Conservation (phyloP, 257 asterid species). For the Ehretia macrophylla region DNA sequence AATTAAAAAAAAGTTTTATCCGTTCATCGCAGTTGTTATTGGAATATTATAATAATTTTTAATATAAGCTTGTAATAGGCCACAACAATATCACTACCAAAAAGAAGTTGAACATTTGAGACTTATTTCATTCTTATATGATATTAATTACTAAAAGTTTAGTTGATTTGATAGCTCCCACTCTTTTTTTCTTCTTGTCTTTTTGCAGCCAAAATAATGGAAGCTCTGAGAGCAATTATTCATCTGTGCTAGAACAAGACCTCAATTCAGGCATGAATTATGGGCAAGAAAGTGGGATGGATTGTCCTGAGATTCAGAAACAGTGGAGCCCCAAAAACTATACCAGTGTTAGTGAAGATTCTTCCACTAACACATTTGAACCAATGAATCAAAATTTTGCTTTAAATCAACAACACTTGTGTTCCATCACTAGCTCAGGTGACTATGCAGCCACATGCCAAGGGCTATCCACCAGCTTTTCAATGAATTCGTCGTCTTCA, state of each 20-base stretch:
- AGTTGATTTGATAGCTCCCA: constrained; percentile 1
- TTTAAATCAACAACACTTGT: constrained; percentile 16
- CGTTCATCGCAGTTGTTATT: too few relatives aligned
- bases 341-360: constrained; percentile 15
- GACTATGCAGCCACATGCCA: constrained; percentile 12
- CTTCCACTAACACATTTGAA: constrained; percentile 16
- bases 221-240: constrained; percentile 36
- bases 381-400: constrained; percentile 17
- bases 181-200: constrained; percentile 38
- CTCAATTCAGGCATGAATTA: constrained; percentile 46
- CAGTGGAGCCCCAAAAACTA: constrained; percentile 23
- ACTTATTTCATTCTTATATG: not conserved
- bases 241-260: constrained; percentile 29
- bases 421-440: constrained; percentile 11
- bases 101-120: not conserved
- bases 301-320: constrained; percentile 16
- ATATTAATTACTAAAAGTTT: not conserved
- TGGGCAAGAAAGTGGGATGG: constrained; percentile 24
- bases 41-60: too few relatives aligned
- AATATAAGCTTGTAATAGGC: too few relatives aligned
- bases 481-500: constrained; percentile 22
- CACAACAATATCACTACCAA: not conserved
- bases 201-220: constrained; percentile 47
- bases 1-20: too few relatives aligned
- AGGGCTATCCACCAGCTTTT: constrained; percentile 15